These are phyloP conservation scores for Arctium minus DNA, from an alignment of 129 eudicot species.

Conservation along the genomic window DNA sequence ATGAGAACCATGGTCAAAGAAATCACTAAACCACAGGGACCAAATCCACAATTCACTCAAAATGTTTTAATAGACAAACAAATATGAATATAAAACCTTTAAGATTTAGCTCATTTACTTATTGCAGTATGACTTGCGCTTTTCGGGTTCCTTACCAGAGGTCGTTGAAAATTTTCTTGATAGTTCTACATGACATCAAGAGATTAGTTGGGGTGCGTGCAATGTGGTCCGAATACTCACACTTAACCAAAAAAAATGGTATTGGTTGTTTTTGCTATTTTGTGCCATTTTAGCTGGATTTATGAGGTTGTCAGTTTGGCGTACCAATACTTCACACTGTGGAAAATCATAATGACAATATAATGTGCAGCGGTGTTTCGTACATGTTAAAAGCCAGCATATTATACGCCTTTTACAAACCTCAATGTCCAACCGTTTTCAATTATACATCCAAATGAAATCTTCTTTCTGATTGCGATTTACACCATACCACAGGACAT, in stretches of 20 bases:
- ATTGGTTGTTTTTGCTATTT: neutral
- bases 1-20: too few relatives aligned
- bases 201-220: too few relatives aligned
- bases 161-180: too few relatives aligned
- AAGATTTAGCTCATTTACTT: too few relatives aligned
- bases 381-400: neutral
- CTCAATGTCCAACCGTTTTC: neutral
- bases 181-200: too few relatives aligned
- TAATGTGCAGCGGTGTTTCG: neutral
- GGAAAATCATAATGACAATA: neutral
- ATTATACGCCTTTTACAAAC: neutral
- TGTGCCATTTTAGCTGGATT: neutral
- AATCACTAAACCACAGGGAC: too few relatives aligned
- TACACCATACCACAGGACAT: neutral
- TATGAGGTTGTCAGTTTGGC: neutral
- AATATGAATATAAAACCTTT: too few relatives aligned
- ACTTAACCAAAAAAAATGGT: neutral
- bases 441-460: neutral
- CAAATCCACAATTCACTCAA: too few relatives aligned
- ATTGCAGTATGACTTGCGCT: too few relatives aligned
- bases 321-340: neutral
- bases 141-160: too few relatives aligned
- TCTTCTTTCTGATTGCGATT: neutral
- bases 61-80: too few relatives aligned
- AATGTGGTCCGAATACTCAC: too few relatives aligned